phyloP scores from a whole-genome alignment of 257 asterid genomes.

The Przewalskia tangutica region DNA sequence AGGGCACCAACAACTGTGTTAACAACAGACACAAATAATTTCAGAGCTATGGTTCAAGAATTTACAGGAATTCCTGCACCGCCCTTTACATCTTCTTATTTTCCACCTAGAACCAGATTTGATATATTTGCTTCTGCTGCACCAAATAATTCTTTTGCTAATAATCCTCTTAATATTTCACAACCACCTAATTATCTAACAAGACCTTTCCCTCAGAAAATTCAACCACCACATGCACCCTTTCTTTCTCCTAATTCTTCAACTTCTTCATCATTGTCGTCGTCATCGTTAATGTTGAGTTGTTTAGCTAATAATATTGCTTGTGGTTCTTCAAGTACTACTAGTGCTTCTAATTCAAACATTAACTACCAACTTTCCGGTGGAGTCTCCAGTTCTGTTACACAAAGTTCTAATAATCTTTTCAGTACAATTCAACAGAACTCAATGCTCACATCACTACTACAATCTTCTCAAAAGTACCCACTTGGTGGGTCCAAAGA shows the following conservation, averaged over 20 bases:
- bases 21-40: constrained; percentile 67
- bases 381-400: not conserved
- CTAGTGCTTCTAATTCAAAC: constrained; percentile 8
- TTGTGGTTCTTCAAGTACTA: not conserved
- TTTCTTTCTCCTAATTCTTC: constrained; percentile 9
- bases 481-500: constrained; percentile 11
- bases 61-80: constrained; percentile 85
- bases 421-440: constrained; percentile 23
- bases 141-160: not conserved
- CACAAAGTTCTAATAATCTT: constrained; percentile 15
- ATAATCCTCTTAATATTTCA: constrained; percentile 12
- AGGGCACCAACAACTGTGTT: constrained; percentile 90
- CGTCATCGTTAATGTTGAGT: not conserved
- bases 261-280: constrained; percentile 8
- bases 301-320: constrained; percentile 1
- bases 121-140: constrained; percentile 29
- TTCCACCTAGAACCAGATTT: constrained; percentile 24
- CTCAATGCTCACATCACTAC: constrained; percentile 37
- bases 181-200: constrained; percentile 33
- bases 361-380: constrained; percentile 9
- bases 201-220: constrained; percentile 48
- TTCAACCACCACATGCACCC: constrained; percentile 24
- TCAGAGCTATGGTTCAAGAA: constrained; percentile 94
- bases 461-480: constrained; percentile 34
- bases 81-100: constrained; percentile 36